Base-by-base conservation (phyloP, 2,329 filamentous ascomycete species). In the Fonsecaea multimorphosa region DNA sequence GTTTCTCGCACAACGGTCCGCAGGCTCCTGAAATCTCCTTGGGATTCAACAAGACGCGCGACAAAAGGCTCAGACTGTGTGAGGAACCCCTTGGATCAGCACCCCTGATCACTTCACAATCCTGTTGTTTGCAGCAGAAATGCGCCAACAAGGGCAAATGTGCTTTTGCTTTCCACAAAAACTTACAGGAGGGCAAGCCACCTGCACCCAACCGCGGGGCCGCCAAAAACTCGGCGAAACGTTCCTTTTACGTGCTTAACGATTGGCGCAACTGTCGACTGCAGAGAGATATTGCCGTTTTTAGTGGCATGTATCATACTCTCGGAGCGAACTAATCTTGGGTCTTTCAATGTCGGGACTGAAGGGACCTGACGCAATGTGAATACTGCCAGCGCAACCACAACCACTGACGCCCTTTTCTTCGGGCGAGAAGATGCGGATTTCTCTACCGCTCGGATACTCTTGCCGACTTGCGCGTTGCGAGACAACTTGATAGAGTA, bases 171-270 rank as follows among this genome's bases (percentile, higher is more conserved):
- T 24, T 5, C 19, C 44, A n/a, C 51, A 27, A 54, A 32, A 54
- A 54, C 8, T 54, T 31, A 31, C 31, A 54, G 54, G 54, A 36
- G 19, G 22, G 7, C 22, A 49, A 22, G n/a, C 44, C 19, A 49
- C 19, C 44, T 19, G 24, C 19, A 49, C 19, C 44, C 44, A 49
- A 49, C 44, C 44, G 44, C 44, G 24, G 44, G 44, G 19, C 2
- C 44, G 19, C 44, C 44, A 24, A 49, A 24, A 49, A 49, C 9
- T 34, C 46, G 36, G 58, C 58, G 31, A 29, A 60, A 60, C 46
- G 58, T 60, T 60, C 51, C 46, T 51, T 52, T 60, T 60, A 60
- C 27, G 49, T 8, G 24, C 40, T 27, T 53, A 19, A 19, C 58
- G 31, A 60, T 60, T 60, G 58, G 58, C 58, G 19, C 44, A 60